Base-by-base conservation (phyloP, 352 stramenopile species). In the Globisporangium rhizosaccharum region DNA sequence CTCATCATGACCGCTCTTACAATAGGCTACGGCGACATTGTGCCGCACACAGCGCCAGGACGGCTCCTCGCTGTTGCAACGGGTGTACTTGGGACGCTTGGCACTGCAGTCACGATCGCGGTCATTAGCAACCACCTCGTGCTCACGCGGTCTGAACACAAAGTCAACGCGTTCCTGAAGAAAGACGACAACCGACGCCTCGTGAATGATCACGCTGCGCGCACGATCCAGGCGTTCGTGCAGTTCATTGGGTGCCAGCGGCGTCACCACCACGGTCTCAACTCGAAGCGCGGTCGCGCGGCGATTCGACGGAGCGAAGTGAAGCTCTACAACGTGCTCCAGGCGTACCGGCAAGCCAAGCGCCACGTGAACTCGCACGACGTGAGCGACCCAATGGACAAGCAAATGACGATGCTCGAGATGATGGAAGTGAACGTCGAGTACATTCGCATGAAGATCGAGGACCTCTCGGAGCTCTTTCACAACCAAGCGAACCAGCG, bases 351-450 rank as follows among this genome's bases (percentile, higher is more conserved):
- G 5, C 69, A 79, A 25, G 68, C 74, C 51, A 87, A 89, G 66
- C 68, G 76, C 23, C 71, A 63, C 46, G 71, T 89, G n/a, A 72
- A 81, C 44, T 84, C 74, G 30, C 70, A 88, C 44, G 82, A 90
- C 57, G 66, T 85, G 50, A 87, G 72, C 48, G 82, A 92, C 53
- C 74, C 79, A 46, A 86, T 89, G 68, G 82, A 92, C 71, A 83
- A 82, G 58, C 80, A 92, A 59, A 85, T 92, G 79, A 89, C 78
- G 25, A 88, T 92, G 80, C 72, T 92, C 25, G 82, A 92, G 65
- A 90, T 88, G 79, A 88, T 92, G 79, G 80, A 92, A 51, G 82
- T 90, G 26, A 90, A 92, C 56, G 76, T 90, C 54, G 81, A 88
- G 68, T 87, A 91, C 61, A 88, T 91, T 41, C 79, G 81, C 48